Evolutionary conservation across 2,329 filamentous ascomycete species (phyloP).

Genomic region (Amylocarpus encephaloides): DNA sequence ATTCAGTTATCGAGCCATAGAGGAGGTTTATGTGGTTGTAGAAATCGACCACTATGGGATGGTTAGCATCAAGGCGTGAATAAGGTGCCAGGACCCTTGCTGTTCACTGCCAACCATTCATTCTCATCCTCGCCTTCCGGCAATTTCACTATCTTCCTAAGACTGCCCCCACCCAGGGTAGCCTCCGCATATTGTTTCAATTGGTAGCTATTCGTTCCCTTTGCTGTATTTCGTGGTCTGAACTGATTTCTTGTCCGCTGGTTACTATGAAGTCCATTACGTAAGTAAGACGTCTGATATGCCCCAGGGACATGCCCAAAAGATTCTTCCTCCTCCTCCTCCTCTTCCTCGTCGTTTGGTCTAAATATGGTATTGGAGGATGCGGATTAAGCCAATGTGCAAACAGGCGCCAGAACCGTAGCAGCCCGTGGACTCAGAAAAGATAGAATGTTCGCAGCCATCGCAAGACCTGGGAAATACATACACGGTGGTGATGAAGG

Average conservation of each 20-base stretch:
- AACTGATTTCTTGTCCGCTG: slow-evolving; percentile 86
- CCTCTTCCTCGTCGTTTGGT: slow-evolving; percentile 15
- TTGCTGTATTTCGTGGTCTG: slow-evolving; percentile 76
- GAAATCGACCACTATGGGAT: slow-evolving; percentile 84
- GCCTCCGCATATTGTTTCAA: slow-evolving; percentile 97
- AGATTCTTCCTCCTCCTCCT: slow-evolving; percentile 14
- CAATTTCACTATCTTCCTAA: slow-evolving; percentile 93
- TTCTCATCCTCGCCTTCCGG: slow-evolving; percentile 97
- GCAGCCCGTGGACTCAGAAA: slow-evolving; percentile 20
- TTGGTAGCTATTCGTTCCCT: slow-evolving; percentile 87
- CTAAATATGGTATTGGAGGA: slow-evolving; percentile 24
- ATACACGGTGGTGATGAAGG: slow-evolving; percentile 77
- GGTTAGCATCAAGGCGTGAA: slow-evolving; percentile 24
- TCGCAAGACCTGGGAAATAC: slow-evolving; percentile 38
- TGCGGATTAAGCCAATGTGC: slow-evolving; percentile 26
- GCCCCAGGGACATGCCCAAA: slow-evolving; percentile 38
- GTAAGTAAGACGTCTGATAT: slow-evolving; percentile 33
- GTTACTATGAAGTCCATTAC: slow-evolving; percentile 51
- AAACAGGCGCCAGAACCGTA: slow-evolving; percentile 21
- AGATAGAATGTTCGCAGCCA: slow-evolving; percentile 34
- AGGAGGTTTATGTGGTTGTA: slow-evolving; percentile 99
- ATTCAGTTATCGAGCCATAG: slow-evolving; percentile 97
- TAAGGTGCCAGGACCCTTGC: slow-evolving; percentile 43
- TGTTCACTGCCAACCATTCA: slow-evolving; percentile 97
- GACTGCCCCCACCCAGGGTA: slow-evolving; percentile 86